Conservation (phyloP, 2,329 filamentous ascomycete genomes). For the Fusarium compactum region DNA sequence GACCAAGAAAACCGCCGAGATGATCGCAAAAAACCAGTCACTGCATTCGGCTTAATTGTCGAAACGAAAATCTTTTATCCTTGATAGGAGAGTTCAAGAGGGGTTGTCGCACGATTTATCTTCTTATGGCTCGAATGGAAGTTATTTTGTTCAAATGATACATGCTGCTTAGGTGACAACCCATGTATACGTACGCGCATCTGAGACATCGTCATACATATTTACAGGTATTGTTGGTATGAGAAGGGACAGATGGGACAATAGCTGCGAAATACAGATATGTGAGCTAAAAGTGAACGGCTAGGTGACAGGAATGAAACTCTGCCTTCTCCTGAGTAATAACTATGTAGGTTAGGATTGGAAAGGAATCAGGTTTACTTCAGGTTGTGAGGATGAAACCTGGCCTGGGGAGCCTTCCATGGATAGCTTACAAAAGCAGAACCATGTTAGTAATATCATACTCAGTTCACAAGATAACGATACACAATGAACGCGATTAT, state of each 20-base stretch:
- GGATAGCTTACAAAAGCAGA: background rate
- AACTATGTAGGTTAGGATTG: background rate
- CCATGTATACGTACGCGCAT: background rate
- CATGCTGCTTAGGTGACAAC: background rate
- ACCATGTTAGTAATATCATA: too few relatives aligned
- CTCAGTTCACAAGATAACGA: too few relatives aligned
- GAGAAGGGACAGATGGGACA: background rate
- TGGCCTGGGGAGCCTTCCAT: background rate
- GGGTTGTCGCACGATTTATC: background rate
- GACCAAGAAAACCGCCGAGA: conserved; percentile 20
- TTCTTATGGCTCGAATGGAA: background rate
- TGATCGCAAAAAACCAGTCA: background rate
- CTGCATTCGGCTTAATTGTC: background rate
- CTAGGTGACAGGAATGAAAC: background rate
- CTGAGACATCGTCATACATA: background rate
- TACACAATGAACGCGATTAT: too few relatives aligned
- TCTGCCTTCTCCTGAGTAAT: background rate
- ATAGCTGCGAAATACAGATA: too few relatives aligned
- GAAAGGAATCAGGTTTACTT: background rate
- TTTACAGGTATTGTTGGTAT: too few relatives aligned
- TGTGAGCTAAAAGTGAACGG: background rate
- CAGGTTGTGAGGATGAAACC: background rate
- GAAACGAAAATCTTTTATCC: background rate
- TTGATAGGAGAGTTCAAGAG: background rate
- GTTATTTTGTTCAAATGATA: background rate